Percentiles rank a stretch among this genome's conserved stretches.
phyloP scores from a whole-genome alignment of 2,329 filamentous ascomycete genomes.

The Aspergillus felis region DNA sequence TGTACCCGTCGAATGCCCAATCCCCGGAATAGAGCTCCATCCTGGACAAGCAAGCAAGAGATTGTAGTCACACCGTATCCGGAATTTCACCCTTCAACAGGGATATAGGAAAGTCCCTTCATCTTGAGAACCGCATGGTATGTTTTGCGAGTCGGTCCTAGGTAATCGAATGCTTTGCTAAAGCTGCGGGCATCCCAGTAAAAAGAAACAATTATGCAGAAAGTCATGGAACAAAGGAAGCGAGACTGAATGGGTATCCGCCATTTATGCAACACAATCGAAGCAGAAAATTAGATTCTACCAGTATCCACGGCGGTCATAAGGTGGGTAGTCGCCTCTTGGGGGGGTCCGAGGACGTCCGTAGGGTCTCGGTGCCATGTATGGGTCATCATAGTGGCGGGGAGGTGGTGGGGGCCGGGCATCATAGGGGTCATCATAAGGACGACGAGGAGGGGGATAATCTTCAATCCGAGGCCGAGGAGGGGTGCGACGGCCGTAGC shows the following conservation, averaged over 20 bases:
- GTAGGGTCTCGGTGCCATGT: slow-evolving; percentile 54
- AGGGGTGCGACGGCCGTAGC: slow-evolving; percentile 73
- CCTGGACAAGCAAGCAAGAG: neutral
- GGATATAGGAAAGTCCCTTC: neutral
- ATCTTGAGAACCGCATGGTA: neutral
- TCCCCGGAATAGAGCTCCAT: slow-evolving; percentile 43
- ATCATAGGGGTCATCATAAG: slow-evolving; percentile 60
- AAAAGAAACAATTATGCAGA: slow-evolving; percentile 1
- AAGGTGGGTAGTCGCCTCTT: slow-evolving; percentile 38
- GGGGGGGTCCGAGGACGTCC: slow-evolving; percentile 45
- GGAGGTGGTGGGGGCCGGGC: slow-evolving; percentile 49
- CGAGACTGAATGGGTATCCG: slow-evolving; percentile 21
- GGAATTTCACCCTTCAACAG: neutral
- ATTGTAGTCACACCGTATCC: neutral
- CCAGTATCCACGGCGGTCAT: slow-evolving; percentile 45
- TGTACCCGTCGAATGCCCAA: slow-evolving; percentile 45
- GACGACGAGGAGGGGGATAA: slow-evolving; percentile 59
- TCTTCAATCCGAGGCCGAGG: slow-evolving; percentile 75
- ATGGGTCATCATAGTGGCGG: slow-evolving; percentile 56
- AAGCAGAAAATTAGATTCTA: slow-evolving; percentile 25
- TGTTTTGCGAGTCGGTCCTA: neutral
- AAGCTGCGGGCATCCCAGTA: neutral
- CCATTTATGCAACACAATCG: slow-evolving; percentile 17
- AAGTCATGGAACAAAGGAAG: slow-evolving; percentile 2
- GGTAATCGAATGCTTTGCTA: neutral